Percentiles rank a stretch among this genome's conserved stretches.
These are phyloP conservation scores for Fusarium sp. DNA, from an alignment of 2,329 filamentous ascomycete genomes.

Conservation along the genomic window DNA sequence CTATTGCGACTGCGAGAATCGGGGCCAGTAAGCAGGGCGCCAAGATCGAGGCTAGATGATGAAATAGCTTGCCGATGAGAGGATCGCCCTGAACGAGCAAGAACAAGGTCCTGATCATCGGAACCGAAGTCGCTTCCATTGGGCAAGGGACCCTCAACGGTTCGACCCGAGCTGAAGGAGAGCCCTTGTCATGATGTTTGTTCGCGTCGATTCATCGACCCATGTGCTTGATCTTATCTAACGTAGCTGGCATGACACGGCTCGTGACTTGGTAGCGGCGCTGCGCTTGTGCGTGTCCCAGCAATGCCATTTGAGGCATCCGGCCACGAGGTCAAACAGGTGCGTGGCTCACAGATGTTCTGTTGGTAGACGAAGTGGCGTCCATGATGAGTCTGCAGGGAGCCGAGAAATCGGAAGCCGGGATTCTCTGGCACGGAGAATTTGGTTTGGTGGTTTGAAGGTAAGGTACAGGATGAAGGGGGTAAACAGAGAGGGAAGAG, in stretches of 20 bases:
- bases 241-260: not conserved
- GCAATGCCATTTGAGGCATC: constrained; percentile 3
- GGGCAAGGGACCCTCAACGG: constrained; percentile 23
- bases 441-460: constrained; percentile 6
- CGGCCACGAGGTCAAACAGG: not conserved
- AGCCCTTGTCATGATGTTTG: constrained; percentile 8
- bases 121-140: constrained; percentile 8
- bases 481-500: not conserved
- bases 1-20: constrained; percentile 7
- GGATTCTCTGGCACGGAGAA: not conserved
- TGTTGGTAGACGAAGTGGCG: constrained; percentile 6
- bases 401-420: constrained; percentile 1
- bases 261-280: constrained; percentile 1
- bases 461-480: not conserved
- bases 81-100: not conserved
- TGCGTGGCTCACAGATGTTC: not conserved
- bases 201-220: not conserved
- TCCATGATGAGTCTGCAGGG: constrained; percentile 6
- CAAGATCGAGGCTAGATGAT: not conserved
- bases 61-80: not conserved
- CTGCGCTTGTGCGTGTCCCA: not conserved
- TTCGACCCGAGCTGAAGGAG: constrained; percentile 27
- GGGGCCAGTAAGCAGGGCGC: not conserved
- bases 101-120: not conserved
- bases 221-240: constrained; percentile 1